These are phyloP conservation scores for Urochloa ruziziensis DNA, from an alignment of 176 grass and related monocot species.

Conservation along the genomic window DNA sequence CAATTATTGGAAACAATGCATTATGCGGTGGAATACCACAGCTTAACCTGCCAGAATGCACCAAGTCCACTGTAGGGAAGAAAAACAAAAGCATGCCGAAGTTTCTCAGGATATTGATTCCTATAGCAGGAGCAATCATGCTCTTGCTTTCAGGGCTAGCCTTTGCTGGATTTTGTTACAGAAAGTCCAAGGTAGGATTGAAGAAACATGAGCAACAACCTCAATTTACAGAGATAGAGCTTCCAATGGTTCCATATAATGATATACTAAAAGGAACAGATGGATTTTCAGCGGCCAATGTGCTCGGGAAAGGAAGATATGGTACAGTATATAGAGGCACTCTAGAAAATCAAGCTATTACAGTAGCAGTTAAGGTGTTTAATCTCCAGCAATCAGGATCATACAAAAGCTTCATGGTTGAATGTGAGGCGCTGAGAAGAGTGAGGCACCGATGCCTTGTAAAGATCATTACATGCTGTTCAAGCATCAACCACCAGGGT, in stretches of 20 bases:
- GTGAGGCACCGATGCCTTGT: conserved; percentile 40
- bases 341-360: background rate
- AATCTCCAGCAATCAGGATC: conserved; percentile 24
- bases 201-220: background rate
- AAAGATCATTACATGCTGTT: conserved; percentile 40
- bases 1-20: conserved; percentile 12
- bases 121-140: background rate
- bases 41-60: background rate
- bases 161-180: background rate
- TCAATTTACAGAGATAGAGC: background rate
- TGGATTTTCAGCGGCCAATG: conserved; percentile 18
- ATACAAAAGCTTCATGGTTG: conserved; percentile 29
- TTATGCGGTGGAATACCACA: conserved; percentile 37
- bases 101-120: background rate
- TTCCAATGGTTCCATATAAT: conserved; percentile 1
- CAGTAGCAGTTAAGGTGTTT: conserved; percentile 27
- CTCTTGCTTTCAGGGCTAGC: background rate
- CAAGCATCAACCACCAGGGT: conserved; percentile 29
- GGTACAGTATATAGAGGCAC: conserved; percentile 12
- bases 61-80: background rate
- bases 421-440: conserved; percentile 36
- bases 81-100: background rate
- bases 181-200: background rate
- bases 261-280: conserved; percentile 2
- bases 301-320: conserved; percentile 26